Percentiles rank a stretch among this genome's conserved stretches.
Evolutionary conservation across 441 rosid genomes (phyloP).

Genomic region (Jatropha multifida): DNA sequence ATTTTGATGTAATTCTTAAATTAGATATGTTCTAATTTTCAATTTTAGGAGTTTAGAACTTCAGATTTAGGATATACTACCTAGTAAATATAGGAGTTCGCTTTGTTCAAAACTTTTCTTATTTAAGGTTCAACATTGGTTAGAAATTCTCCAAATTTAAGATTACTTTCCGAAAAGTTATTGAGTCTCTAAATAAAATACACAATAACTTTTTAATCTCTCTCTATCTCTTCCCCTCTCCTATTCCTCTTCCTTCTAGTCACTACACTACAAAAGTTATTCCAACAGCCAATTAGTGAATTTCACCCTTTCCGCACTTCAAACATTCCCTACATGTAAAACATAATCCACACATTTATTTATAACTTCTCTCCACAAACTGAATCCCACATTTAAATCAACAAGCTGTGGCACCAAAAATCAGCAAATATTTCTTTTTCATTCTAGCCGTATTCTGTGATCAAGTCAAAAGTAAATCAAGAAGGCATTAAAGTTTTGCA

Average conservation of each 20-base stretch:
- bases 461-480: neutral
- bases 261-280: neutral
- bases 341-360: neutral
- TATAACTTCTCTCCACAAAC: neutral
- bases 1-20: no score
- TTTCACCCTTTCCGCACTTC: neutral
- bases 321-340: neutral
- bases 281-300: neutral
- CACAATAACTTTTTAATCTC: no score
- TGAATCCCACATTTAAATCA: neutral
- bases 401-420: neutral
- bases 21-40: no score
- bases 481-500: neutral
- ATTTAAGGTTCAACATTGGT: neutral
- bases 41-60: no score
- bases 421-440: neutral
- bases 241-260: no score
- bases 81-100: no score
- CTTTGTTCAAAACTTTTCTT: no score
- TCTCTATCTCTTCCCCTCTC: no score
- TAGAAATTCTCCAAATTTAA: neutral
- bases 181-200: no score
- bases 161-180: neutral
- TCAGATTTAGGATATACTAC: no score
- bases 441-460: neutral